Conservation (phyloP, 306 rosid genomes). For the Gleditsia sinensis region DNA sequence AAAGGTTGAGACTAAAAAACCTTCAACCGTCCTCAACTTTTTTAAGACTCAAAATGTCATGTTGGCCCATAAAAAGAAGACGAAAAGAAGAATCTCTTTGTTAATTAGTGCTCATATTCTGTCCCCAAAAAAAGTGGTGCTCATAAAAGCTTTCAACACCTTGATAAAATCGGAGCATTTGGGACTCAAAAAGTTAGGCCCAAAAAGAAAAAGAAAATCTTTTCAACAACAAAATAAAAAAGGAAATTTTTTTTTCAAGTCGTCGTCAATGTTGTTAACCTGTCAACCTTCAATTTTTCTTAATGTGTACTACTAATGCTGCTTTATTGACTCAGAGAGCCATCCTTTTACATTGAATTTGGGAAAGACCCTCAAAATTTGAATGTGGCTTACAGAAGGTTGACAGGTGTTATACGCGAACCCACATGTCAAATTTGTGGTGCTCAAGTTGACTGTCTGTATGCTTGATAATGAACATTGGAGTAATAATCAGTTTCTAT, state of each 20-base stretch:
- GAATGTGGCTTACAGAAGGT: not conserved
- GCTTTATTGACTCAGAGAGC: conserved; percentile 13
- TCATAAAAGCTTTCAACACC: not conserved
- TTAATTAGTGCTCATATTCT: too few relatives aligned
- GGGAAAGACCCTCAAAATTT: not conserved
- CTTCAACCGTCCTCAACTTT: not conserved
- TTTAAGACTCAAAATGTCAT: too few relatives aligned
- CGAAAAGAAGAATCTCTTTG: not conserved
- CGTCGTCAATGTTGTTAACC: not conserved
- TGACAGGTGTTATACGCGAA: not conserved
- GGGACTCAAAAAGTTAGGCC: not conserved
- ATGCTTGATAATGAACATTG: not conserved
- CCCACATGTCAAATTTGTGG: conserved; percentile 26
- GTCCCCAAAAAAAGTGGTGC: too few relatives aligned
- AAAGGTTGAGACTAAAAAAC: too few relatives aligned
- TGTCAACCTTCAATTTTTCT: not conserved
- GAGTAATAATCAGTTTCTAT: too few relatives aligned
- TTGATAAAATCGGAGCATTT: not conserved
- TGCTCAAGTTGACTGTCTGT: not conserved
- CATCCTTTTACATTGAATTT: not conserved
- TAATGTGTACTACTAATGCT: not conserved
- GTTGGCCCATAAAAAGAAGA: not conserved
- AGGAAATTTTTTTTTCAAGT: not conserved
- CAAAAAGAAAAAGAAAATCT: not conserved
- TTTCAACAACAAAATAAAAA: too few relatives aligned